phyloP scores from a whole-genome alignment of 2,329 filamentous ascomycete genomes.

The Colletotrichum falcatum region DNA sequence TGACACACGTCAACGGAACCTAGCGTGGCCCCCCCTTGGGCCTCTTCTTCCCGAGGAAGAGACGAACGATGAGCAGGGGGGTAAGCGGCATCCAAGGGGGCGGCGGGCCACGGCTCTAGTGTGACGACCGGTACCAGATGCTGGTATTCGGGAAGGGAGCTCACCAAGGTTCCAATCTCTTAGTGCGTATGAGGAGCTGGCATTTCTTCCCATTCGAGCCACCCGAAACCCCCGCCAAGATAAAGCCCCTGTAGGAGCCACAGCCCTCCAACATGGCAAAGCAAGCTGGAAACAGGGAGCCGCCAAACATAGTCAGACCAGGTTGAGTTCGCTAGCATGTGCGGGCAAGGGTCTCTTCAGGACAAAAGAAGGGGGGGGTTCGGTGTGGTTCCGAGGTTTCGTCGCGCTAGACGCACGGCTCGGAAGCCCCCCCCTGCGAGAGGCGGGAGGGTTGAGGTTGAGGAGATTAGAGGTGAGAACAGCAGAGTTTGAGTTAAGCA shows the following conservation, averaged over 20 bases:
- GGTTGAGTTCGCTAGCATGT: neutral
- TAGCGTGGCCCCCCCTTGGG: neutral
- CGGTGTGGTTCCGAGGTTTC: conserved; percentile 32
- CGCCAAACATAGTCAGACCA: conserved; percentile 29
- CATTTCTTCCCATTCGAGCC: conserved; percentile 7
- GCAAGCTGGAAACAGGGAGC: conserved; percentile 11
- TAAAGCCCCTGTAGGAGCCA: conserved; percentile 36
- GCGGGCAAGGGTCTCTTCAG: neutral
- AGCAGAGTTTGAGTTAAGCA: conserved; percentile 37
- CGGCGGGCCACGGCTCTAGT: neutral
- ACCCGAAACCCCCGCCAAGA: conserved; percentile 37
- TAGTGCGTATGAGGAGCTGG: conserved; percentile 28
- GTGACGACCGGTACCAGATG: neutral
- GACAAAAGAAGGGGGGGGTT: neutral
- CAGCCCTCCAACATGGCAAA: neutral
- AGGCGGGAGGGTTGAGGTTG: neutral
- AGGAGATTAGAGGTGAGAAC: neutral
- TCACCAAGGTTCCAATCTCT: neutral
- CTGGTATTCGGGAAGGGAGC: neutral
- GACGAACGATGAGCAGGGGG: conserved; percentile 8
- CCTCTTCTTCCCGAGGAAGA: conserved; percentile 2
- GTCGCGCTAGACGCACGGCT: neutral
- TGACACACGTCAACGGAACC: conserved; percentile 32
- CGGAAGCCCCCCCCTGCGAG: neutral
- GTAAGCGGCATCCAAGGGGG: neutral